phyloP scores from a whole-genome alignment of 2,329 filamentous ascomycete species.

The Ophiostoma quercus region DNA sequence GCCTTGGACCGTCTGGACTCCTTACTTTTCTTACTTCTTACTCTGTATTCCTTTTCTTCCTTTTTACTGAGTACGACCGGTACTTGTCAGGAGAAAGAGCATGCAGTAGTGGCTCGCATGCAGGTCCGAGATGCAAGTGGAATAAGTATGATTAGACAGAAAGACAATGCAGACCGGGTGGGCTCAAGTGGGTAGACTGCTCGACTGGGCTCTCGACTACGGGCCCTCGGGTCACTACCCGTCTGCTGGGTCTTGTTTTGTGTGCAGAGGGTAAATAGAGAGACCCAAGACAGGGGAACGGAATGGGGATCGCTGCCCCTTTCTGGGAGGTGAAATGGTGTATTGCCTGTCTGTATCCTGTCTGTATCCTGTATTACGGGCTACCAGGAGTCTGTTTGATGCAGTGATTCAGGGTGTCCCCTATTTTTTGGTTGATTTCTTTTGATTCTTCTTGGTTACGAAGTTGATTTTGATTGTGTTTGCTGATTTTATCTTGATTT shows the following conservation, averaged over 20 bases:
- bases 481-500: neutral
- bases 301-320: constrained; percentile 24
- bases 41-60: neutral
- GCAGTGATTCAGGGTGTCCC: no score
- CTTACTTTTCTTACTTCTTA: neutral
- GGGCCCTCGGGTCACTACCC: constrained; percentile 24
- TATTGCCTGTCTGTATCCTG: no score
- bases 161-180: neutral
- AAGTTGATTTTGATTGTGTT: neutral
- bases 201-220: constrained; percentile 8
- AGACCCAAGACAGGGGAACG: constrained; percentile 21
- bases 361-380: no score
- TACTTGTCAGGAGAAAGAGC: constrained; percentile 17
- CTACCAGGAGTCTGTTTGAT: no score
- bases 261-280: neutral
- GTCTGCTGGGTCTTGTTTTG: constrained; percentile 18
- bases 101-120: constrained; percentile 15
- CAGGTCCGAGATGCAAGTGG: neutral
- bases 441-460: no score
- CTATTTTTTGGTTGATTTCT: no score
- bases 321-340: constrained; percentile 4
- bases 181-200: neutral
- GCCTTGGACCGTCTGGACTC: neutral
- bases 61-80: neutral
- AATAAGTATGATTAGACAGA: neutral